These are phyloP conservation scores for Sporothrix humicola DNA, from an alignment of 2,329 filamentous ascomycete genomes.

Conservation along the genomic window DNA sequence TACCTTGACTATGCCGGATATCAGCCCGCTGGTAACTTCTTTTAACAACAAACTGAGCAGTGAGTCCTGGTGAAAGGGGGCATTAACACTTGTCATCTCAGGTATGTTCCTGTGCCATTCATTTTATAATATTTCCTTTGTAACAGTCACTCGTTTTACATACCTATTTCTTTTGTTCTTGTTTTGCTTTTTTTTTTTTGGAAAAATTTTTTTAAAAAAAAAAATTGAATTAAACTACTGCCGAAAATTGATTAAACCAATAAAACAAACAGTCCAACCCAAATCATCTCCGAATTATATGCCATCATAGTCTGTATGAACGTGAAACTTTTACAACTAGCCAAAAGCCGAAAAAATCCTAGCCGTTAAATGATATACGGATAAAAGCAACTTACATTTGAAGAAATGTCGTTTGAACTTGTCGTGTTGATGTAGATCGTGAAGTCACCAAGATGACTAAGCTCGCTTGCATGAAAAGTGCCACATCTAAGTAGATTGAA, in stretches of 20 bases:
- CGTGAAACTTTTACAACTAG: too few relatives aligned
- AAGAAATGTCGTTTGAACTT: too few relatives aligned
- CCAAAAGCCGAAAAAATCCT: too few relatives aligned
- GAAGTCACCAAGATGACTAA: conserved; percentile 16
- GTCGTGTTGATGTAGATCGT: background rate
- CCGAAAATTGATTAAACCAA: background rate
- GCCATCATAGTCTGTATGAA: too few relatives aligned
- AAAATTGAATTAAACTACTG: background rate
- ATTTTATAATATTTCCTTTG: conserved; percentile 5
- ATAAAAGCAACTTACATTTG: too few relatives aligned
- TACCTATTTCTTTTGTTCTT: conserved; percentile 4
- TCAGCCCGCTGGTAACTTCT: background rate
- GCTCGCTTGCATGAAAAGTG: background rate
- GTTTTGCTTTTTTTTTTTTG: background rate
- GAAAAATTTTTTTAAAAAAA: background rate
- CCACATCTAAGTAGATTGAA: background rate
- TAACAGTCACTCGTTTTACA: background rate
- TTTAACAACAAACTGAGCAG: background rate
- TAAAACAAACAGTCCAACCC: too few relatives aligned
- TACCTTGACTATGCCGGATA: background rate
- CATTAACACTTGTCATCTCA: background rate
- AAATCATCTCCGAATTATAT: too few relatives aligned
- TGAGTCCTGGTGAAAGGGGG: background rate
- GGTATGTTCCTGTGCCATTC: conserved; percentile 15
- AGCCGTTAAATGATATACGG: too few relatives aligned